These are phyloP conservation scores for Gonium pectorale DNA, from an alignment of 139 green algal species.

Conservation along the genomic window DNA sequence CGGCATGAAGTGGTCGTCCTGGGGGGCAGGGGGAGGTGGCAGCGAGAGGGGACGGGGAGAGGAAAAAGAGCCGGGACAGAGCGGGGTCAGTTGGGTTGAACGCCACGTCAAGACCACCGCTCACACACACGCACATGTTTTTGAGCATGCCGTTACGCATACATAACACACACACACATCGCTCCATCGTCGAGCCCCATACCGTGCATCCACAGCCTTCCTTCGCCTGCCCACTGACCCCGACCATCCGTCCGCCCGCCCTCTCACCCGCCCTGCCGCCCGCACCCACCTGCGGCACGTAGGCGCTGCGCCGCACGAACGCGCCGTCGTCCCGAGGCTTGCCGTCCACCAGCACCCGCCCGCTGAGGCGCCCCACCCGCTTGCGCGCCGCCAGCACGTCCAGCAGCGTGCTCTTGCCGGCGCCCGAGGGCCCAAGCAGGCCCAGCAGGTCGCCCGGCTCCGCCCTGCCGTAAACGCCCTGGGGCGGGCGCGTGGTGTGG, in stretches of 20 bases:
- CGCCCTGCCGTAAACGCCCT: slow-evolving; percentile 54
- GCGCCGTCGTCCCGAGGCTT: slow-evolving; percentile 27
- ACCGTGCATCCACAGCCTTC: too few relatives aligned
- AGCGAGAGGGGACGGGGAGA: neutral
- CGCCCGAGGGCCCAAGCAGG: slow-evolving; percentile 66
- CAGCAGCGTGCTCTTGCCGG: slow-evolving; percentile 69
- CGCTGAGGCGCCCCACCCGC: slow-evolving; percentile 61
- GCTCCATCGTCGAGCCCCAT: too few relatives aligned
- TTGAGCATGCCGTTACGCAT: too few relatives aligned
- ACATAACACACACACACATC: too few relatives aligned
- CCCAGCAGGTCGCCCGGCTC: slow-evolving; percentile 62
- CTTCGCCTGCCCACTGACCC: too few relatives aligned
- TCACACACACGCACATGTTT: too few relatives aligned
- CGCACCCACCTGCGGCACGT: slow-evolving; percentile 64
- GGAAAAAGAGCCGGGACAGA: neutral
- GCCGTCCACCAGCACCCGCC: slow-evolving; percentile 73
- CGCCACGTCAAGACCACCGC: too few relatives aligned
- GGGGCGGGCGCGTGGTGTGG: too few relatives aligned
- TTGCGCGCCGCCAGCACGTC: slow-evolving; percentile 71
- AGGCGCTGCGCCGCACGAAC: slow-evolving; percentile 52
- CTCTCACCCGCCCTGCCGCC: too few relatives aligned
- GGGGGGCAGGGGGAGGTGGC: neutral
- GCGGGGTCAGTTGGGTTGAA: too few relatives aligned
- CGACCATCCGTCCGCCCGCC: too few relatives aligned
- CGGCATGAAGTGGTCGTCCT: slow-evolving; percentile 78